Evolutionary conservation across 2,329 filamentous ascomycete genomes (phyloP).

Genomic region (Purpureocillium lavendulum): DNA sequence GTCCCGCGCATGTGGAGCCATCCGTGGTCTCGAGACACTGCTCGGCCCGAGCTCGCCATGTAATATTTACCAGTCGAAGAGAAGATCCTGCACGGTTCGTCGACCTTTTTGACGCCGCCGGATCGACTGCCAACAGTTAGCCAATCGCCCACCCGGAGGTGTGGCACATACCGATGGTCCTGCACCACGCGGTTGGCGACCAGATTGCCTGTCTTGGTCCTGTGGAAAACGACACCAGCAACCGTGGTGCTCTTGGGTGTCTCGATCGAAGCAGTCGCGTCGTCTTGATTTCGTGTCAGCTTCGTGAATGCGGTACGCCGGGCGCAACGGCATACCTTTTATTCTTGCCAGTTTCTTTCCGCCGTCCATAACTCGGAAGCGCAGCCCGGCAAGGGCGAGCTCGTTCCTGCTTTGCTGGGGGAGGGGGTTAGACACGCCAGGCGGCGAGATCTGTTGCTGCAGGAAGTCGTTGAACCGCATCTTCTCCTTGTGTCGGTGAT

Average conservation of each 20-base stretch:
- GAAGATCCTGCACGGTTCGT: conserved; percentile 66
- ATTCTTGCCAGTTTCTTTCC: conserved; percentile 76
- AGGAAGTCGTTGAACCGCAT: conserved; percentile 38
- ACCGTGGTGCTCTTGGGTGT: conserved; percentile 69
- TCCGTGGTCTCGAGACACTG: conserved; percentile 11
- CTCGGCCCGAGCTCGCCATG: conserved; percentile 23
- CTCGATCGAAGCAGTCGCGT: conserved; percentile 49
- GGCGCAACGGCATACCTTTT: conserved; percentile 43
- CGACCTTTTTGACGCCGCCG: conserved; percentile 55
- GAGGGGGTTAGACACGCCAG: conserved; percentile 14
- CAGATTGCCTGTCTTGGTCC: conserved; percentile 83
- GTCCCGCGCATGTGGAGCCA: conserved; percentile 22
- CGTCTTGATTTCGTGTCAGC: conserved; percentile 31
- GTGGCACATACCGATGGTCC: conserved; percentile 60
- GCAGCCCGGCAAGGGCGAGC: conserved; percentile 61
- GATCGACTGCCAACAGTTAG: conserved; percentile 38
- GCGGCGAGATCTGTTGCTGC: conserved; percentile 15
- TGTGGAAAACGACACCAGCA: conserved; percentile 72
- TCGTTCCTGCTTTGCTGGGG: conserved; percentile 40
- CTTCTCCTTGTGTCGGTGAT: conserved; percentile 50
- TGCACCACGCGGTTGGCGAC: conserved; percentile 69
- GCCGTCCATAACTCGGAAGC: conserved; percentile 64
- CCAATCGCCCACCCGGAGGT: conserved; percentile 12
- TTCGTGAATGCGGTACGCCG: background rate
- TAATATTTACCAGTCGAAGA: conserved; percentile 58